Percentiles rank a stretch among this genome's conserved stretches.
These are phyloP conservation scores for Claviceps sp. DNA, from an alignment of 2,329 filamentous ascomycete species.

Conservation along the genomic window DNA sequence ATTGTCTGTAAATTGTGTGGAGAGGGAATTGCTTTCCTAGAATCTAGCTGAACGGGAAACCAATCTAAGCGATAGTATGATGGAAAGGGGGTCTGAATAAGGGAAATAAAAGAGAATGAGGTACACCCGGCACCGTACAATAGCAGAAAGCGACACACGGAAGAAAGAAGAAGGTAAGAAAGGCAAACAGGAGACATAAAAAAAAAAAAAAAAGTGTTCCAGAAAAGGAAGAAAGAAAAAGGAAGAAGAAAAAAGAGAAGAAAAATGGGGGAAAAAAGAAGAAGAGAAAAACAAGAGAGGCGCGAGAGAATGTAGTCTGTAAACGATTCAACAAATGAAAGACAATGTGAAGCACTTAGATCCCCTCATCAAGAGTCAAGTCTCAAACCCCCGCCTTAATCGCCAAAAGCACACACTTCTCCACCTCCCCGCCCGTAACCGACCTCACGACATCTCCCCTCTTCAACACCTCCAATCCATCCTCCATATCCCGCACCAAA, in stretches of 20 bases:
- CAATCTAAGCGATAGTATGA: no score
- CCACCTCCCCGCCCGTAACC: conserved; percentile 16
- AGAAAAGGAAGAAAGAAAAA: not conserved
- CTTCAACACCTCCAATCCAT: conserved; percentile 12
- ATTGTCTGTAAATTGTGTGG: no score
- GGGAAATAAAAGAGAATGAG: no score
- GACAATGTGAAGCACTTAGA: not conserved
- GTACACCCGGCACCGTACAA: no score
- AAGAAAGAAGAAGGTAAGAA: not conserved
- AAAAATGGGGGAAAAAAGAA: not conserved
- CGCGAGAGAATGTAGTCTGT: not conserved
- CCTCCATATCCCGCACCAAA: conserved; percentile 13
- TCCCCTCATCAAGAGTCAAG: not conserved
- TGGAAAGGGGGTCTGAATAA: no score
- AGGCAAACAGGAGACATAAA: not conserved
- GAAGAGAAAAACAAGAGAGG: not conserved
- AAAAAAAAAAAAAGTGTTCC: no score
- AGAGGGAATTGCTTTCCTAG: no score
- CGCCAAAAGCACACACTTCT: conserved; percentile 3
- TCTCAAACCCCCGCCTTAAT: not conserved
- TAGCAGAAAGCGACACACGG: not conserved
- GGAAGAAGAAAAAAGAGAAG: not conserved
- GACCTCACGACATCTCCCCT: conserved; percentile 11
- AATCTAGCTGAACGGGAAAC: no score
- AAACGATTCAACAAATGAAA: not conserved